These are phyloP conservation scores for Neurospora pannonica DNA, from an alignment of 495 filamentous ascomycete species.

Conservation along the genomic window DNA sequence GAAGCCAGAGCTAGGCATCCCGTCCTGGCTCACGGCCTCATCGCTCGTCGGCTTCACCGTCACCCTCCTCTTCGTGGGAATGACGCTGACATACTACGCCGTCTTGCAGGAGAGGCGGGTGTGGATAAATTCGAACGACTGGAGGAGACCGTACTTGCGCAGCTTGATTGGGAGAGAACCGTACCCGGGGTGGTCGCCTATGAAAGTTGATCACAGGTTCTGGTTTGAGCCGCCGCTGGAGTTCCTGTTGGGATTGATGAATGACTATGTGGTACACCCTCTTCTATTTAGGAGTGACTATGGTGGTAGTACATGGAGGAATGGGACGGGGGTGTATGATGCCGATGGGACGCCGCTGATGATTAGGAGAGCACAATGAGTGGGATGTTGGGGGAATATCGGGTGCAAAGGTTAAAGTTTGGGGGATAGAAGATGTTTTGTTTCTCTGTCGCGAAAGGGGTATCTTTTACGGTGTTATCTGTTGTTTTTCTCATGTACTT, in stretches of 20 bases:
- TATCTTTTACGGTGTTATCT: not conserved
- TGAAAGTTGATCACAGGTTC: constrained; percentile 7
- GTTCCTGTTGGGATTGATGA: not conserved
- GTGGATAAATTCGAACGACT: constrained; percentile 11
- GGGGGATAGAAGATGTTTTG: not conserved
- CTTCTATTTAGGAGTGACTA: not conserved
- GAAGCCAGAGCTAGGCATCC: not conserved
- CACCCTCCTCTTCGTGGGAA: not conserved
- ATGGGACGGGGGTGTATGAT: not conserved
- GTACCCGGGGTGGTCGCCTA: constrained; percentile 7
- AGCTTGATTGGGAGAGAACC: constrained; percentile 3
- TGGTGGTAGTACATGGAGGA: not conserved
- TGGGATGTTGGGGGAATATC: not conserved
- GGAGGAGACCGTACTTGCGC: constrained; percentile 7
- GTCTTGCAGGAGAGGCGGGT: constrained; percentile 10
- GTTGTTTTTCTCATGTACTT: not conserved
- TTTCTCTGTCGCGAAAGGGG: not conserved
- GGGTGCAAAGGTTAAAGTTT: not conserved
- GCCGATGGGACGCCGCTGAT: not conserved
- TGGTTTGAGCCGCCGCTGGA: not conserved
- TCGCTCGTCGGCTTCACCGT: constrained; percentile 2
- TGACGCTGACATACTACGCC: constrained; percentile 7
- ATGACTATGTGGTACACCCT: not conserved
- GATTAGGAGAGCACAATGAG: not conserved
- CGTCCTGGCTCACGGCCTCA: not conserved